These are phyloP conservation scores for Bacterosira constricta DNA, from an alignment of 108 stramenopile genomes.

Conservation along the genomic window DNA sequence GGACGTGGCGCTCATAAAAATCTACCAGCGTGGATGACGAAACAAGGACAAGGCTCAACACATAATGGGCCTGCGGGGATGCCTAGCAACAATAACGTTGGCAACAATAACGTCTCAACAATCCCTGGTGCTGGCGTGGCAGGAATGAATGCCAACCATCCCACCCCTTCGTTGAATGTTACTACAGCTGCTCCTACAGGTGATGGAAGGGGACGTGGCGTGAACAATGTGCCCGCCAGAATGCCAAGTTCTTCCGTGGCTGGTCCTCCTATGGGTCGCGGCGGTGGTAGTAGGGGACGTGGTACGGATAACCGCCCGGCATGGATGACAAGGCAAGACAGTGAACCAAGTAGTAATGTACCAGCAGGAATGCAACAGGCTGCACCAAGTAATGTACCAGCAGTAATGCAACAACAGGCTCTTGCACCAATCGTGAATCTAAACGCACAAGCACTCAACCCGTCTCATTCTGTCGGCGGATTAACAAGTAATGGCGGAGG, in stretches of 20 bases:
- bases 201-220: too few species aligned
- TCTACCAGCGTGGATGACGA: constrained; percentile 6
- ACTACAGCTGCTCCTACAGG: too few species aligned
- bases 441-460: background rate
- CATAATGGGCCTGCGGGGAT: background rate
- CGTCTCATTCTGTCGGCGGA: background rate
- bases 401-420: background rate
- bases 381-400: background rate
- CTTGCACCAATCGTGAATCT: background rate
- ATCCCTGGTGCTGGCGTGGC: background rate
- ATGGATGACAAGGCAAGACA: constrained; percentile 10
- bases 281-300: background rate
- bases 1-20: constrained; percentile 7
- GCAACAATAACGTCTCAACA: background rate
- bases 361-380: background rate
- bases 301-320: background rate
- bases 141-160: background rate
- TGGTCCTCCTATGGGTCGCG: background rate
- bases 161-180: background rate
- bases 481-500: background rate
- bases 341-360: background rate
- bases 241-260: background rate
- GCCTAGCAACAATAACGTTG: background rate
- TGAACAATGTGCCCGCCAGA: background rate
- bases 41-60: background rate